Evolutionary conservation across 129 eudicot species (phyloP).

Genomic region (Pittosporum tobira): DNA sequence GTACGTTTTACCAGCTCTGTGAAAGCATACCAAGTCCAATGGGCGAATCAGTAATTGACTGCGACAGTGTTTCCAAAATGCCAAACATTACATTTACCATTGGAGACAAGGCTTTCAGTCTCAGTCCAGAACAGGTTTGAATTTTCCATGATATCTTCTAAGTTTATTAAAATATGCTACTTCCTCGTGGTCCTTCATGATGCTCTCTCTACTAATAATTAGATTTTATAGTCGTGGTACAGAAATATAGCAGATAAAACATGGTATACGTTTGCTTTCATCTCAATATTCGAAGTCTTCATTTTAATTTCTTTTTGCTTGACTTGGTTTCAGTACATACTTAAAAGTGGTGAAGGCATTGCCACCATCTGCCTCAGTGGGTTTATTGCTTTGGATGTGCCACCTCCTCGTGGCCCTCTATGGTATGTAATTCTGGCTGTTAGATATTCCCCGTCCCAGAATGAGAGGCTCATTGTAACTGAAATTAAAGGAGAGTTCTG

Average conservation of each 20-base stretch:
- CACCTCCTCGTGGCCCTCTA: slow-evolving; percentile 41
- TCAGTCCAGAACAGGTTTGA: slow-evolving; percentile 49
- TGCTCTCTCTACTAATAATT: no score
- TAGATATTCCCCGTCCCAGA: not conserved
- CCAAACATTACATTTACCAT: slow-evolving; percentile 41
- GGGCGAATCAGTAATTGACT: slow-evolving; percentile 36
- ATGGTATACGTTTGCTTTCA: not conserved
- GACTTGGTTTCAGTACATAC: slow-evolving; percentile 26
- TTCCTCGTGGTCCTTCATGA: no score
- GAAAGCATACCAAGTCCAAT: slow-evolving; percentile 44
- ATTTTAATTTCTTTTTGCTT: not conserved
- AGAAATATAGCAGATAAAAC: no score
- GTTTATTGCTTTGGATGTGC: slow-evolving; percentile 32
- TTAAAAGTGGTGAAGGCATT: slow-evolving; percentile 31
- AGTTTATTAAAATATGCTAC: not conserved
- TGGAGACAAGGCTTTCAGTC: slow-evolving; percentile 27
- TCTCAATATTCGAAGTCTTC: not conserved
- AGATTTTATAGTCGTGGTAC: no score
- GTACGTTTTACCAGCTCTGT: slow-evolving; percentile 34
- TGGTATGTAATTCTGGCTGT: slow-evolving; percentile 25
- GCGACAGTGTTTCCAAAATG: slow-evolving; percentile 25
- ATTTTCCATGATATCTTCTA: not conserved
- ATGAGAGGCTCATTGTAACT: no score
- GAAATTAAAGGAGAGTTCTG: no score
- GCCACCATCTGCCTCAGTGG: slow-evolving; percentile 34